Percentiles rank a stretch among this genome's conserved stretches.
phyloP scores from a whole-genome alignment of 768 basidiomycete species.

The Boletus rufocinnamomeus region DNA sequence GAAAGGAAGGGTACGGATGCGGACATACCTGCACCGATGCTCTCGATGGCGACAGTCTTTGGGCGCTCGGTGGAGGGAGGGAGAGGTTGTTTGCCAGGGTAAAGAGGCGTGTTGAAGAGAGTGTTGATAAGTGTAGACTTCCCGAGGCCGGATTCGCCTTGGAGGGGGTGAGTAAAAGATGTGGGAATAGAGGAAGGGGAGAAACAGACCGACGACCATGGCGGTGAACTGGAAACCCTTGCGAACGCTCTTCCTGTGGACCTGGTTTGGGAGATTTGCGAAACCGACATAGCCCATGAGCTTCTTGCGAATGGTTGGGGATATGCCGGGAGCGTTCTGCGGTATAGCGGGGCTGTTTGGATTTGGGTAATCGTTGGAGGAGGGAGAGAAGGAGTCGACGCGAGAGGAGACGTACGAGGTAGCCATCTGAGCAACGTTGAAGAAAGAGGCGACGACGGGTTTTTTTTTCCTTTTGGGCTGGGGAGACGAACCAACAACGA shows the following conservation, averaged over 20 bases:
- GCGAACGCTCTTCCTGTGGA: conserved; percentile 96
- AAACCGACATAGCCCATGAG: conserved; percentile 95
- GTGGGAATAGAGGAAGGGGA: conserved; percentile 19
- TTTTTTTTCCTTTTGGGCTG: conserved; percentile 51
- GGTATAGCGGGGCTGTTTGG: conserved; percentile 64
- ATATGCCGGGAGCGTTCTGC: conserved; percentile 31
- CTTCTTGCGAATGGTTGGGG: conserved; percentile 76
- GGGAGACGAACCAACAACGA: conserved; percentile 35
- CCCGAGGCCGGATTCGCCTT: conserved; percentile 96
- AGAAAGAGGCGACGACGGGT: conserved; percentile 34
- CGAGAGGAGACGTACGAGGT: conserved; percentile 71
- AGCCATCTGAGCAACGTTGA: conserved; percentile 55
- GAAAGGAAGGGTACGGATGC: background rate
- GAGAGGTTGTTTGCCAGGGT: conserved; percentile 82
- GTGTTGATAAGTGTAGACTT: conserved; percentile 99
- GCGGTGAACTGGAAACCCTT: conserved; percentile 99
- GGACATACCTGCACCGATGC: conserved; percentile 88
- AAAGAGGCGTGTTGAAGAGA: conserved; percentile 95
- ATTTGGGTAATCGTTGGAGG: conserved; percentile 60
- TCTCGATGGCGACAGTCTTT: conserved; percentile 96
- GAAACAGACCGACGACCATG: conserved; percentile 94
- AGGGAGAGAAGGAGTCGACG: conserved; percentile 56
- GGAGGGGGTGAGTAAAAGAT: conserved; percentile 1
- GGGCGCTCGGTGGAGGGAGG: conserved; percentile 85
- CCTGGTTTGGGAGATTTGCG: conserved; percentile 98